These are phyloP conservation scores for Sporothrix euskadiensis DNA, from an alignment of 2,329 filamentous ascomycete species.

Conservation along the genomic window DNA sequence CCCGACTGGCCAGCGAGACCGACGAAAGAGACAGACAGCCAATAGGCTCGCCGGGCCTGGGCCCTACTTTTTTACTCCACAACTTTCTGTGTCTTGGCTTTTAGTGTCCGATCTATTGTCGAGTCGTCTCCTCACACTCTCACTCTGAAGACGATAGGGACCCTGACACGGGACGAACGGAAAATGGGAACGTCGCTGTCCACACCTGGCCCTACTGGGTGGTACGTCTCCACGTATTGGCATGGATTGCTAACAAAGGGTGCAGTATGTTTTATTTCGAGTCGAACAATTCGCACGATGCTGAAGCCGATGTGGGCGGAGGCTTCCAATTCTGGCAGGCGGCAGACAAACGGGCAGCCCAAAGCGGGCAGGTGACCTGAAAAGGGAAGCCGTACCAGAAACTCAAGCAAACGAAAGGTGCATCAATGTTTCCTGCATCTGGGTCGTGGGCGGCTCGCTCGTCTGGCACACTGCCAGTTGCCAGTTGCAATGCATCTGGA, in stretches of 20 bases:
- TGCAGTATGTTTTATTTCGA: no score
- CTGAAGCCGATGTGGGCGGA: not conserved
- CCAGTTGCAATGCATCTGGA: not conserved
- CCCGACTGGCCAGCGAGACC: not conserved
- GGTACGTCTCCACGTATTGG: not conserved
- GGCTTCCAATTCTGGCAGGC: not conserved
- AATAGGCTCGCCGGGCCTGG: slow-evolving; percentile 7
- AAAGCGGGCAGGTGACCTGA: not conserved
- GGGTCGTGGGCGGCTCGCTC: not conserved
- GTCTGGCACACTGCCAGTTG: not conserved
- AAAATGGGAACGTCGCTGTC: slow-evolving; percentile 1
- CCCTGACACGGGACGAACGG: slow-evolving; percentile 18
- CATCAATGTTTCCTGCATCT: not conserved
- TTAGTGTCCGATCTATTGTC: not conserved
- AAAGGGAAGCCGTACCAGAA: not conserved
- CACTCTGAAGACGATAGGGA: not conserved
- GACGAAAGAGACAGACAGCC: not conserved
- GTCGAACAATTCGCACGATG: no score
- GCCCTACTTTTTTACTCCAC: slow-evolving; percentile 11
- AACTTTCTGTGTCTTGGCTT: slow-evolving; percentile 4
- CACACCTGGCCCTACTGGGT: not conserved
- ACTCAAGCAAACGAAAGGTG: not conserved
- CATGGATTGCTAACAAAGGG: not conserved
- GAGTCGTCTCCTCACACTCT: not conserved
- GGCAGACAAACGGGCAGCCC: not conserved